Conservation (phyloP, 345 rosid species). For the Eucalyptus victrix region DNA sequence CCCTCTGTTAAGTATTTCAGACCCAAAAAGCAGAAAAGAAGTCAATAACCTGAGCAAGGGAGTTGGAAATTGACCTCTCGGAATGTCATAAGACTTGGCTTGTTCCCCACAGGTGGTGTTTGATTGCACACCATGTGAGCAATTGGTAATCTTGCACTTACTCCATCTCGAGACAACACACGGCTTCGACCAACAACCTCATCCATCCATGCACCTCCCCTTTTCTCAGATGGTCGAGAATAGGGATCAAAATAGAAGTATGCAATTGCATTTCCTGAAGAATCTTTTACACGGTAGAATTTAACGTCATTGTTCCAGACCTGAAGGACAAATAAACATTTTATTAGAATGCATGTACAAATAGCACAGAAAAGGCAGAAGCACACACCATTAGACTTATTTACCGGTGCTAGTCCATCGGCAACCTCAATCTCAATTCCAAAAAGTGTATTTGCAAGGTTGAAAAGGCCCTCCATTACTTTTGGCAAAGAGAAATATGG, state of each 20-base stretch:
- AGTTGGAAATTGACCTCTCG: constrained; percentile 44
- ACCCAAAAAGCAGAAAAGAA: background rate
- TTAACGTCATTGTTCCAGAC: constrained; percentile 81
- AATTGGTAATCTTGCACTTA: constrained; percentile 44
- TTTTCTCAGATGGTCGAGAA: constrained; percentile 88
- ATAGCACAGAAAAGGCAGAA: background rate
- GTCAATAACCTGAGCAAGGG: background rate
- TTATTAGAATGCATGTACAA: background rate
- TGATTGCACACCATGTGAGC: constrained; percentile 97
- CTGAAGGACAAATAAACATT: constrained; percentile 16
- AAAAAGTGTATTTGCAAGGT: constrained; percentile 55
- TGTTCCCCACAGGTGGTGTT: constrained; percentile 81
- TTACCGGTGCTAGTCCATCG: constrained; percentile 88
- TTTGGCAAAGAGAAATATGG: constrained; percentile 83
- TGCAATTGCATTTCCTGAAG: constrained; percentile 64
- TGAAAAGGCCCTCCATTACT: constrained; percentile 76
- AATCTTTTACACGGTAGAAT: constrained; percentile 74
- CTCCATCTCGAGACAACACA: constrained; percentile 40
- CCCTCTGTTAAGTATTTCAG: background rate
- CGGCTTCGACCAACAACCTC: constrained; percentile 72
- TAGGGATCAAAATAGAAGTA: constrained; percentile 95
- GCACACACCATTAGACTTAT: background rate
- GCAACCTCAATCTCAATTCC: constrained; percentile 65
- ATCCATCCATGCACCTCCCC: constrained; percentile 88
- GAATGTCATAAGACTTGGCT: constrained; percentile 93